phyloP scores from a whole-genome alignment of 129 eudicot genomes.

The Dittrichia graveolens region DNA sequence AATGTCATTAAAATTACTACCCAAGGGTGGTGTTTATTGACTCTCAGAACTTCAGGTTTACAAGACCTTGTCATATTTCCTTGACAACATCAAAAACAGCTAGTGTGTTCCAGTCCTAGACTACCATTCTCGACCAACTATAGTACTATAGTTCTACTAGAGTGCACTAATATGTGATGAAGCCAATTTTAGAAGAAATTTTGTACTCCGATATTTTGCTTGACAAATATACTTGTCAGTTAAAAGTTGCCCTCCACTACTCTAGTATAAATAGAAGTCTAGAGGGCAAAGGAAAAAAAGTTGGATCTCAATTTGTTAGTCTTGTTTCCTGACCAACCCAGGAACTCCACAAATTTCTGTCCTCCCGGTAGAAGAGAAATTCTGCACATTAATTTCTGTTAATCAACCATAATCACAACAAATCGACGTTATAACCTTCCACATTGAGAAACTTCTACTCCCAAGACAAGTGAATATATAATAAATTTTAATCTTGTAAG shows the following conservation, averaged over 20 bases:
- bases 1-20: background rate
- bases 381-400: no score
- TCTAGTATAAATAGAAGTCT: background rate
- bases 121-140: background rate
- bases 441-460: no score
- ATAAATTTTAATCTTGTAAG: no score
- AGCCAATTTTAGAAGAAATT: background rate
- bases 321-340: background rate
- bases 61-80: background rate
- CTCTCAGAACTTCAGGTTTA: background rate
- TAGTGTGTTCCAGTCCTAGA: slow-evolving; percentile 4
- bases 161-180: background rate
- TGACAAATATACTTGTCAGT: background rate
- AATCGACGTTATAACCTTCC: no score
- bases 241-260: background rate
- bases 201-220: background rate
- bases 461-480: no score
- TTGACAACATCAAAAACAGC: background rate
- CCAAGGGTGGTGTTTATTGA: background rate
- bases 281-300: background rate
- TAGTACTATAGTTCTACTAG: background rate
- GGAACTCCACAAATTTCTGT: background rate
- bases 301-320: background rate
- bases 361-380: background rate
- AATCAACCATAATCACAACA: no score